phyloP scores from a whole-genome alignment of 305 asterid genomes.

The Fraxinus xanthoxyloides region DNA sequence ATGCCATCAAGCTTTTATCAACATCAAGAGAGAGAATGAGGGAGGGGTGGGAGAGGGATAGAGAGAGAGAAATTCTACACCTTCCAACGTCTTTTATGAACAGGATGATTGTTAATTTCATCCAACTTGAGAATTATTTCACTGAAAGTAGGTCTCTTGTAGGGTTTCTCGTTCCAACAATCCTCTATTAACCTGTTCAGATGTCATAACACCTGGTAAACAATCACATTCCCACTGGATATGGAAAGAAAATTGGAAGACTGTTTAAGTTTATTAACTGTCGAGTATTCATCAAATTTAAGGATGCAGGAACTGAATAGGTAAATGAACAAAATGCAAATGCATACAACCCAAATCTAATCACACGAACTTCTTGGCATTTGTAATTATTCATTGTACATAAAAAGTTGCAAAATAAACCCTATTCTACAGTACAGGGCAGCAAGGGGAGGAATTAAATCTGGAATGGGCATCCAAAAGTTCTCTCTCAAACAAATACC shows the following conservation, averaged over 20 bases:
- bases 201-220: constrained; percentile 15
- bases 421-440: neutral
- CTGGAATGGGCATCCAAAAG: neutral
- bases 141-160: constrained; percentile 57
- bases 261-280: neutral
- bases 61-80: constrained; percentile 26
- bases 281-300: neutral
- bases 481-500: neutral
- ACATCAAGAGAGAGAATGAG: neutral
- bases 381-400: neutral
- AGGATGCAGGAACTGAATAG: neutral
- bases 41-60: neutral
- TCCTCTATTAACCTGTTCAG: constrained; percentile 56
- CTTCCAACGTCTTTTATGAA: constrained; percentile 66
- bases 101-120: constrained; percentile 37
- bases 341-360: neutral
- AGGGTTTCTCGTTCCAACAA: constrained; percentile 63
- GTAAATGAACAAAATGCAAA: neutral
- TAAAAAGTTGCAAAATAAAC: neutral
- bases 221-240: constrained; percentile 14
- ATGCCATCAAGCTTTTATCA: neutral
- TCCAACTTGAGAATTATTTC: constrained; percentile 58
- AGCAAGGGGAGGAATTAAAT: neutral
- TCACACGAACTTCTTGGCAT: neutral
- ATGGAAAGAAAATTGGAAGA: neutral